Evolutionary conservation across 106 monocot genomes (phyloP), one percentile per base, ranked within the genome.

Genomic region (Allium cepa): DNA sequence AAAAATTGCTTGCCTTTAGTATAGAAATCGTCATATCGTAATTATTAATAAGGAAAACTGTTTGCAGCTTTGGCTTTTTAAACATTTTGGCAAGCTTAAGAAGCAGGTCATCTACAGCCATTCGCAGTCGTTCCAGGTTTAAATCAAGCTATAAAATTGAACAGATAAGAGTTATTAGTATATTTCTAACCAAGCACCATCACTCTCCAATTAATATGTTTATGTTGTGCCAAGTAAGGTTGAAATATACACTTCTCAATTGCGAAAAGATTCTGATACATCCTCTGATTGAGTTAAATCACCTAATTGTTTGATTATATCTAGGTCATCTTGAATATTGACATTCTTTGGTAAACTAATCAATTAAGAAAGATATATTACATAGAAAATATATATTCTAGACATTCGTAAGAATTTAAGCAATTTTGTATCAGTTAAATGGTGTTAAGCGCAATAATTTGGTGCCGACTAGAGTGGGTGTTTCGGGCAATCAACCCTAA

Each of bases 21-120:
- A 99, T 81, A 46, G 93, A 62, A 81, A 99, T 99, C 62, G 80
- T 99, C 87, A 93, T 90, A 59, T 99, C 99, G 78, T 93, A 99
- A 67, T 99, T 99, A 74, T 99, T 99, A 76, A 99, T 99, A 26
- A 93, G 90, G 72, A 99, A 93, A 47, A 99, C 77, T 49, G 83
- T 99, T 62, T 90, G 99, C 63, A 83, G 77, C 78, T 93, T 99
- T 65, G 90, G 87, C 60, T 85, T 99, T 16, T 75, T 70, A 57
- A 93, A 93, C 47, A 53, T 66, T 74, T 85, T 92, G 0, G 99
- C 99, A 72, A 99, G 72, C 53, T 99, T 99, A 57, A 76, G 72
- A 68, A 99, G 84, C 69, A 99, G 75, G 64, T 93, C 99, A 76
- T 93, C 99, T 64, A 83, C 76, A 71, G 99, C 99, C 99, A 99